Percentiles rank a stretch among this genome's conserved stretches.
phyloP scores from a whole-genome alignment of 1,284 basidiomycete species.

The Ceratorhiza oryzae-sativae region DNA sequence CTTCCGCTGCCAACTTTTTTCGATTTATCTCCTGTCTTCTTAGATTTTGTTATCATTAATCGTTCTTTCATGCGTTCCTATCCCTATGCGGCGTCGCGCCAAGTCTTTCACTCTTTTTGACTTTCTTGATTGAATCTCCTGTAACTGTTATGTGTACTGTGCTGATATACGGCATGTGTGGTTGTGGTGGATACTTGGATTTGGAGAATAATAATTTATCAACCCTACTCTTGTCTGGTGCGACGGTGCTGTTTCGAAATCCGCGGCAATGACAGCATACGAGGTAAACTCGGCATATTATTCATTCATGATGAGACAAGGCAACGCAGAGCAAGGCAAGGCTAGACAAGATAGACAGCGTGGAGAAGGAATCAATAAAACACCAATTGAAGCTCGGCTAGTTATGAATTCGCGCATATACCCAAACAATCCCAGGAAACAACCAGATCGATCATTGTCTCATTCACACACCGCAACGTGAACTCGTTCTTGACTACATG shows the following conservation, averaged over 20 bases:
- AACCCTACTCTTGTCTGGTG: background rate
- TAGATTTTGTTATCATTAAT: background rate
- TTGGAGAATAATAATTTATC: slow-evolving; percentile 14
- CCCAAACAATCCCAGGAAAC: too few relatives aligned
- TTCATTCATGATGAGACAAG: too few relatives aligned
- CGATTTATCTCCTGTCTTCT: background rate
- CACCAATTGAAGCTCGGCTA: too few relatives aligned
- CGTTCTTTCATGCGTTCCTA: background rate
- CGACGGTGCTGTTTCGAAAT: background rate
- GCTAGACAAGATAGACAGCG: too few relatives aligned
- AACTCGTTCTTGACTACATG: too few relatives aligned
- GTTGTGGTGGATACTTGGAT: background rate
- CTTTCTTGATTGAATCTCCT: slow-evolving; percentile 14
- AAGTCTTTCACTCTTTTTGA: slow-evolving; percentile 10
- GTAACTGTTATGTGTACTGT: background rate
- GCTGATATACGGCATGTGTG: background rate
- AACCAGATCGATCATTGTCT: too few relatives aligned
- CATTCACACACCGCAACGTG: too few relatives aligned
- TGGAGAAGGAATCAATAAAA: too few relatives aligned
- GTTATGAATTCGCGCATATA: too few relatives aligned
- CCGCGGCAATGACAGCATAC: too few relatives aligned
- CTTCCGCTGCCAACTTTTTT: background rate
- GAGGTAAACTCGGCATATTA: too few relatives aligned
- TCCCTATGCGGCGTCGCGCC: background rate
- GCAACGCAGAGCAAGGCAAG: too few relatives aligned